These are phyloP conservation scores for Nepenthes mirabilis DNA, from an alignment of 148 eudicot species.

Conservation along the genomic window DNA sequence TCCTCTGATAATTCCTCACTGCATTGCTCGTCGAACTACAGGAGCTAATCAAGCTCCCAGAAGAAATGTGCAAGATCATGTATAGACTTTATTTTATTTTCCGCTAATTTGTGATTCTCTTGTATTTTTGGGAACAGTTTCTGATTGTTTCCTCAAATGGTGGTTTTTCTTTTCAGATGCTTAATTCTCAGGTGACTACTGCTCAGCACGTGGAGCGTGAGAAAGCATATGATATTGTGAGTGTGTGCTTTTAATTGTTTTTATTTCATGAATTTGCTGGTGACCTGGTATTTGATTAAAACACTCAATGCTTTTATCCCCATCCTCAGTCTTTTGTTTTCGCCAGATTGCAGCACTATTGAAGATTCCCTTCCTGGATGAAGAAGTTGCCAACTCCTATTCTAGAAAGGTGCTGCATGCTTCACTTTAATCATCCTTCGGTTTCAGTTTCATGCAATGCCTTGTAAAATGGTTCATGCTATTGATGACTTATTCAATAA, in stretches of 20 bases:
- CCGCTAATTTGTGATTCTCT: background rate
- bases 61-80: slow-evolving; percentile 78
- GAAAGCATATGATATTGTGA: slow-evolving; percentile 75
- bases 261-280: background rate
- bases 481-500: no score
- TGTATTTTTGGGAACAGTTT: background rate
- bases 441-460: background rate
- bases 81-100: slow-evolving; percentile 3
- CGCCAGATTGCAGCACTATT: slow-evolving; percentile 68
- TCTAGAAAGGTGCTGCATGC: slow-evolving; percentile 42
- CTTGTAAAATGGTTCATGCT: background rate
- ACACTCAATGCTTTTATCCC: background rate
- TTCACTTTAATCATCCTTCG: background rate
- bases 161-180: slow-evolving; percentile 35
- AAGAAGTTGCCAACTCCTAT: slow-evolving; percentile 59
- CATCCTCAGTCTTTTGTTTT: background rate
- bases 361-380: slow-evolving; percentile 70
- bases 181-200: slow-evolving; percentile 85
- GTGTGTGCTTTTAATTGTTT: slow-evolving; percentile 10
- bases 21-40: slow-evolving; percentile 72
- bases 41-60: slow-evolving; percentile 62
- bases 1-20: slow-evolving; percentile 73
- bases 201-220: slow-evolving; percentile 93
- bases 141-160: background rate
- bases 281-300: slow-evolving; percentile 1